Evolutionary conservation across 1,284 basidiomycete species (phyloP), one percentile per base, ranked within the genome.

Genomic region (Ustilago vetiveriae): DNA sequence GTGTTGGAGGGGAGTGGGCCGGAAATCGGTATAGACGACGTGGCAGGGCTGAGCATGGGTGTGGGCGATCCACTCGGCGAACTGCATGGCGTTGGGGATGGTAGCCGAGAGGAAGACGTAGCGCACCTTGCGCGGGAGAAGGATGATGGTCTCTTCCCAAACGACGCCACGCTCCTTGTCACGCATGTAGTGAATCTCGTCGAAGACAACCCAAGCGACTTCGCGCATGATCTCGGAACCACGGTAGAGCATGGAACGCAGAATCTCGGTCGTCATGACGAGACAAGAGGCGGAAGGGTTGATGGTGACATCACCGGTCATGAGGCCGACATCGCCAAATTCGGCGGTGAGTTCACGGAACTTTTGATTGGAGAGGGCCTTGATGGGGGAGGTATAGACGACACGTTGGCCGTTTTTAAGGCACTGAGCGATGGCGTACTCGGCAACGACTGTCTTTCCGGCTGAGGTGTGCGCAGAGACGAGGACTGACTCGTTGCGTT

Each of bases 241-340:
- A 54, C 96, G 89, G 82, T 99, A 99, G 30, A 99, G 85, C 95
- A 99, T 99, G 1, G 94, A 98, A 13, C 96, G 89, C 54, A 99
- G 83, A 90, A 99, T 98, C 85, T 99, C 96, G 3, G 96, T 99
- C 0, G 96, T 98, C 96, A 99, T 98, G 48, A 99, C 95, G 42
- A 99, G 84, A 85, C 96, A 98, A 41, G 92, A 92, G 7, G 96
- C 95, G 4, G 90, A 90, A 2, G 95, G 95, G 82, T 98, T 98
- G 82, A 98, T 98, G 0, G 96, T 98, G n/a, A 98, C 94, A 84
- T 99, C 96, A 81, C 96, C 94, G 1, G 96, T 99, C 96, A 99
- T 98, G 24, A 99, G 86, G 17, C 96, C 96, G 41, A 98, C 96
- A 79, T 98, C 95, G 22, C 92, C 91, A 83, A 99, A 99, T 76